Base-by-base conservation (phyloP, 2,329 filamentous ascomycete genomes). In the Coniochaeta sp. region DNA sequence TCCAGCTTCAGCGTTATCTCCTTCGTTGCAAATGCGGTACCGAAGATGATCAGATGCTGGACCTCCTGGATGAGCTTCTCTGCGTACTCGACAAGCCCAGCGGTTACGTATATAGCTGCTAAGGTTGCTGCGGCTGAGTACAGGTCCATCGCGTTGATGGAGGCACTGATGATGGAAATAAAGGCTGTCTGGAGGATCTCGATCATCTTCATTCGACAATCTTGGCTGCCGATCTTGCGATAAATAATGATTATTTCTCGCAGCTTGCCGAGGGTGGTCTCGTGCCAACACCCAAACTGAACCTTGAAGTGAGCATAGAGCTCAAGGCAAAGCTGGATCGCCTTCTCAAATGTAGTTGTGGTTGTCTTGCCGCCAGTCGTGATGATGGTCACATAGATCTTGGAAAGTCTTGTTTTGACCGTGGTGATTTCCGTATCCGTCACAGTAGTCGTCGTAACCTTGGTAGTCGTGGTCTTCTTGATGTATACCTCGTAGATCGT, bases 321-420 rank as follows among this genome's bases (percentile, higher is more conserved):
- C 64, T 81, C 78, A 1, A 74, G 68, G 56, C 74, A 74, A 17
- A 78, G 62, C 1, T 64, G 65, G 16, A 75, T 70, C 5, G 77
- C 78, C 0, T 73, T 68, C 17, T 75, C 71, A 3, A 75, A 59
- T 8, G 71, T 74, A 26, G 69, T 70, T 40, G 72, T 73, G 1
- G 69, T 71, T 0, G 71, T 69, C 0, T 70, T 70, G 38, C 70
- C 71, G 12, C 73, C 73, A 6, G 73, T 73, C 10, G 74, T 74
- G 54, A 76, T 70, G 42, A 76, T 67, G 24, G 67, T 75, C 40
- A 77, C 65, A 58, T 81, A 81, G 19, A 82, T 65, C 66, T 74
- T 77, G 1, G 80, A 78, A 26, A 82, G 70, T 9, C 78, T 75
- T 63, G 76, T 80, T 68, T 80, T 82, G 64, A 81, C 74, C 0